Evolutionary conservation across 2,329 filamentous ascomycete species (phyloP), one percentile per base, ranked within the genome.

Genomic region (Fusarium burgessii): DNA sequence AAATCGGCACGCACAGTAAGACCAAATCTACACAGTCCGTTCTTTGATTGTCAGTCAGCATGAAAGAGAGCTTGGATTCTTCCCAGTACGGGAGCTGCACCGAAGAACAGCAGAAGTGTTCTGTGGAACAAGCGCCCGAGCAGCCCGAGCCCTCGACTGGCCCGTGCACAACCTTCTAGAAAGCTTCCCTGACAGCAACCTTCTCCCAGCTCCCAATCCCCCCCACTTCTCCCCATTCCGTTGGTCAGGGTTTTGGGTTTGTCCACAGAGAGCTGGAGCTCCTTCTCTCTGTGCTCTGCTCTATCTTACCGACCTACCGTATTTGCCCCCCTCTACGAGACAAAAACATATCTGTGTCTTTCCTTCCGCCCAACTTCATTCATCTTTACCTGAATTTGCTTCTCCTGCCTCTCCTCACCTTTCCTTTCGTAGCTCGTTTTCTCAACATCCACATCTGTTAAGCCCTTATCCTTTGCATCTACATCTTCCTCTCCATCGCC

Each of bases 121-220:
- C 65, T 70, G 62, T 75, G 57, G 75, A 77, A 76, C 71, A 67
- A 68, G 64, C 49, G 66, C 74, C 57, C 57, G 72, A 63, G 52
- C 49, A 55, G 75, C 75, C 32, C 46, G 41, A 63, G 50, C 55
- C 75, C 12, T 20, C 2, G 0, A 7, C 8, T 64, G 75, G 68
- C n/a, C 62, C 74, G 74, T 76, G 75, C 75, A 17, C 46, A 13
- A 54, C 67, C 51, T 77, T 77, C 75, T 77, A 77, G 75, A 77
- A 77, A 76, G 75, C 74, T 77, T 77, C 75, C 69, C 68, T 76
- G 59, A 58, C 62, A 66, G 70, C 71, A 71, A 63, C 65, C 70
- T 67, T 63, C 70, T 70, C 59, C 51, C 55, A 65, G 58, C 71
- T 65, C 59, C 41, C 60, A 59, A 49, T 35, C 42, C 47, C 43